Evolutionary conservation across 306 rosid species (phyloP).

Genomic region (Vicia villosa): DNA sequence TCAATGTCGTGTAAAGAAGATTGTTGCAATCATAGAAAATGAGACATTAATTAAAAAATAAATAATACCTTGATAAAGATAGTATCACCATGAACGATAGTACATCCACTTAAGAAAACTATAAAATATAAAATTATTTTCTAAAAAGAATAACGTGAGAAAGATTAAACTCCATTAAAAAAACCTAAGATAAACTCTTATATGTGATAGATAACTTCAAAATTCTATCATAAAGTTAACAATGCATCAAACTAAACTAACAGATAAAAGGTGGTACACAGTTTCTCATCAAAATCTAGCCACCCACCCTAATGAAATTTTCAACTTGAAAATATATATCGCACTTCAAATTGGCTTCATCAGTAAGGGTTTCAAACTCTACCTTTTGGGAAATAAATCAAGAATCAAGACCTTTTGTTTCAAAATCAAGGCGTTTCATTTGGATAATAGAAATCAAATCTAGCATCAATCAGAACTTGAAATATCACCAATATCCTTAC

Average conservation of each 20-base stretch:
- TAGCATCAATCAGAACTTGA: constrained; percentile 75
- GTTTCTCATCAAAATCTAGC: constrained; percentile 37
- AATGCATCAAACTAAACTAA: constrained; percentile 35
- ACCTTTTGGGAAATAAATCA: constrained; percentile 19
- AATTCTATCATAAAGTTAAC: constrained; percentile 15
- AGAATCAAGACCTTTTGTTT: constrained; percentile 26
- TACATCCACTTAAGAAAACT: too few relatives aligned
- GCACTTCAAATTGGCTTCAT: constrained; percentile 34
- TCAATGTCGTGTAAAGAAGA: too few relatives aligned
- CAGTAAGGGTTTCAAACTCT: constrained; percentile 35
- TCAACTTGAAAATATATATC: constrained; percentile 43
- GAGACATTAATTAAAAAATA: too few relatives aligned
- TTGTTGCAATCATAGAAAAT: too few relatives aligned
- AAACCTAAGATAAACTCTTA: too few relatives aligned
- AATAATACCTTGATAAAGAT: too few relatives aligned
- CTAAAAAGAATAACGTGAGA: too few relatives aligned
- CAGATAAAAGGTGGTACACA: constrained; percentile 26
- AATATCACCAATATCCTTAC: constrained; percentile 73
- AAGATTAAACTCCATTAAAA: too few relatives aligned
- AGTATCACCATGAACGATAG: too few relatives aligned
- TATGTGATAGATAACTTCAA: too few relatives aligned
- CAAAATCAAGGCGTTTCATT: constrained; percentile 44
- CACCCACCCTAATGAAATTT: constrained; percentile 32
- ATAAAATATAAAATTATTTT: too few relatives aligned
- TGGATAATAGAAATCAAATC: constrained; percentile 52